phyloP scores from a whole-genome alignment of 1,284 basidiomycete species.

The Sporisorium exsertum region DNA sequence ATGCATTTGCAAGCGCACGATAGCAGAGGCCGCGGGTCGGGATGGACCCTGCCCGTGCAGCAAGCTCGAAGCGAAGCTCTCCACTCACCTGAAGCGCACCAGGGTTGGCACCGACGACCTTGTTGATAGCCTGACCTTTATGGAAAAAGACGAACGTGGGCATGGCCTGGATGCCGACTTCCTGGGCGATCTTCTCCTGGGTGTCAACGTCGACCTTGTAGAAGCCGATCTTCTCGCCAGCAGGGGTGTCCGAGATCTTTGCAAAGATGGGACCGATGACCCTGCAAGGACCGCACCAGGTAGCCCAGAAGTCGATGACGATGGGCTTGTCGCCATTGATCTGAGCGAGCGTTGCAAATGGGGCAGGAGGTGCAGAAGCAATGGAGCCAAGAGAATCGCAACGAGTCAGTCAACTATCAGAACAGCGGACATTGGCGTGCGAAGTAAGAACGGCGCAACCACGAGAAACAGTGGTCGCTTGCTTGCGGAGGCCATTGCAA shows the following conservation, averaged over 20 bases:
- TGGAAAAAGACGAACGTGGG: conserved; percentile 83
- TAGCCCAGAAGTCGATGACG: conserved; percentile 69
- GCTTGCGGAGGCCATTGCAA: background rate
- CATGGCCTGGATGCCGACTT: conserved; percentile 82
- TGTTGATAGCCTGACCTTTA: conserved; percentile 76
- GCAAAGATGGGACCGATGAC: conserved; percentile 83
- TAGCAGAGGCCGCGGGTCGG: background rate
- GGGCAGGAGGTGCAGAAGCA: background rate
- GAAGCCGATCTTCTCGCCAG: conserved; percentile 73
- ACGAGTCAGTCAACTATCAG: background rate
- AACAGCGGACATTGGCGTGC: too few species aligned
- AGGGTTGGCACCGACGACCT: conserved; percentile 77
- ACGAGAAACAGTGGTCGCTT: background rate
- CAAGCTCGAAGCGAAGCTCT: background rate
- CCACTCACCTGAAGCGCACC: conserved; percentile 72
- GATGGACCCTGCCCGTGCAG: background rate
- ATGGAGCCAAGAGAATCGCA: background rate
- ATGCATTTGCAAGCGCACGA: background rate
- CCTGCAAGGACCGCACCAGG: conserved; percentile 75
- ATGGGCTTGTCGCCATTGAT: conserved; percentile 74
- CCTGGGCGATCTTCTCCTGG: conserved; percentile 73
- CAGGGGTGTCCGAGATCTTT: conserved; percentile 73
- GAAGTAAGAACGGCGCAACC: too few species aligned
- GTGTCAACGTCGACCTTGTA: conserved; percentile 77
- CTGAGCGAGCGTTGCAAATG: background rate